phyloP scores from a whole-genome alignment of 345 rosid genomes.

The Physaria fendleri region DNA sequence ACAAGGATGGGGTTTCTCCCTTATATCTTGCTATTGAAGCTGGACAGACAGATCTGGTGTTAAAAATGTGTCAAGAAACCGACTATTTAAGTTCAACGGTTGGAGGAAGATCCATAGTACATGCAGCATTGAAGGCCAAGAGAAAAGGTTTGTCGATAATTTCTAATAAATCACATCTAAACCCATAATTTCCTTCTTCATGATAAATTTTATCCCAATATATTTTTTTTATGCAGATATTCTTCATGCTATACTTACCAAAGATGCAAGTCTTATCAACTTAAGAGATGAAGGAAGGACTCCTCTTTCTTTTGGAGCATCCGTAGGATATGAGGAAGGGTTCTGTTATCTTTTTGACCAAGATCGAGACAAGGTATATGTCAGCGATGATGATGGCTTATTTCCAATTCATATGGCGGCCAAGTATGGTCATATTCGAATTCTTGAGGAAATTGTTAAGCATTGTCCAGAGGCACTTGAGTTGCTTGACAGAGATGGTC shows the following conservation, averaged over 20 bases:
- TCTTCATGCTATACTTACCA: neutral
- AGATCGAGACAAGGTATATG: neutral
- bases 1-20: neutral
- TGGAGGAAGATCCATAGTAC: neutral
- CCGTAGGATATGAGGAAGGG: neutral
- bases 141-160: neutral
- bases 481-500: neutral
- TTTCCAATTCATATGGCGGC: neutral
- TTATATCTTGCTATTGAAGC: neutral
- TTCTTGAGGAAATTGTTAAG: neutral
- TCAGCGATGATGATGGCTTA: neutral
- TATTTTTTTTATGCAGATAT: neutral
- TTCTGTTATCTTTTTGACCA: neutral
- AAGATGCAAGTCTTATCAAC: neutral
- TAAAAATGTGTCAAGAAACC: neutral
- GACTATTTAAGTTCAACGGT: neutral
- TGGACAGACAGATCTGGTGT: neutral
- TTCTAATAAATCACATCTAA: neutral
- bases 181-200: neutral
- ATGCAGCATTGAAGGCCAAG: neutral
- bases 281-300: slow-evolving; percentile 5
- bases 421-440: neutral
- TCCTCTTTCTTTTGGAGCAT: slow-evolving; percentile 9
- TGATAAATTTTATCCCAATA: neutral
- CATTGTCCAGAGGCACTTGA: neutral